These are phyloP conservation scores for Candida berthetii DNA, from an alignment of 805 yeast genomes.

Conservation along the genomic window DNA sequence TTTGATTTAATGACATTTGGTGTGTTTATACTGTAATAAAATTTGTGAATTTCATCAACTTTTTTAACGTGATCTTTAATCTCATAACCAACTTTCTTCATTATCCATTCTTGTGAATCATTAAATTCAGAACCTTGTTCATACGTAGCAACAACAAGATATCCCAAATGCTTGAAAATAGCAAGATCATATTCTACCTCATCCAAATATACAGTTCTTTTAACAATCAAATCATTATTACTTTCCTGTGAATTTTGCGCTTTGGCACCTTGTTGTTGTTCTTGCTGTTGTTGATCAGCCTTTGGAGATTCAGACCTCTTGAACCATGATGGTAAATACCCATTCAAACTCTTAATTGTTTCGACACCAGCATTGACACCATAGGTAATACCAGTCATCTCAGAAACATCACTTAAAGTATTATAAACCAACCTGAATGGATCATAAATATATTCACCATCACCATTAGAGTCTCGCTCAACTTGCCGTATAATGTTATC, in stretches of 20 bases:
- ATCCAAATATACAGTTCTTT: background rate
- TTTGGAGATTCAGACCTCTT: background rate
- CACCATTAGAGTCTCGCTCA: background rate
- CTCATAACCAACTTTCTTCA: background rate
- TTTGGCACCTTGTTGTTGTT: background rate
- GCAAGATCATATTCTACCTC: background rate
- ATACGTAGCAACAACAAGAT: background rate
- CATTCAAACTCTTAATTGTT: slow-evolving; percentile 3
- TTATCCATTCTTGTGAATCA: slow-evolving; percentile 1
- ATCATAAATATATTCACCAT: slow-evolving; percentile 20
- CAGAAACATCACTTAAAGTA: slow-evolving; percentile 17
- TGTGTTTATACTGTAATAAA: slow-evolving; percentile 5
- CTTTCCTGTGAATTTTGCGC: background rate
- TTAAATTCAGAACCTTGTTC: background rate
- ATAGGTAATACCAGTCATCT: slow-evolving; percentile 10
- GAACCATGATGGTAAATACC: slow-evolving; percentile 8
- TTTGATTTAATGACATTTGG: slow-evolving; percentile 8
- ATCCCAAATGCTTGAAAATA: background rate
- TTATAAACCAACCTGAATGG: slow-evolving; percentile 18
- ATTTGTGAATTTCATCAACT: slow-evolving; percentile 7
- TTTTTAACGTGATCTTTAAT: slow-evolving; percentile 4
- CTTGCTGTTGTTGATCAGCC: background rate
- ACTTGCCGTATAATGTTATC: slow-evolving; percentile 20
- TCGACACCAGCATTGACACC: slow-evolving; percentile 17
- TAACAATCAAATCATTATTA: background rate